Evolutionary conservation across 441 rosid species (phyloP).

Genomic region (Syzygium syzygioides): DNA sequence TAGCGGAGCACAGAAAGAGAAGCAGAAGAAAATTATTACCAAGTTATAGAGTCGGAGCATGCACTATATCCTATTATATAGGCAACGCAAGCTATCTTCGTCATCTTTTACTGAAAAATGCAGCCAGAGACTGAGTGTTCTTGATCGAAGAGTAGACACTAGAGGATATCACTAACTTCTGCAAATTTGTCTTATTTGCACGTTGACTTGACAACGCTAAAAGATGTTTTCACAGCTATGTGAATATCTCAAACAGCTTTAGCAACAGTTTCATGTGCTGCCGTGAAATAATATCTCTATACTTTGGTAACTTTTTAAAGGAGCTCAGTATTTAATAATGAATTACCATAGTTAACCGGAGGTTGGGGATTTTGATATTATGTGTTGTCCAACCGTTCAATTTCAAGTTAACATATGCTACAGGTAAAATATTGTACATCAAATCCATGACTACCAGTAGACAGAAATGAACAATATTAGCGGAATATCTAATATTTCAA

Average conservation of each 20-base stretch:
- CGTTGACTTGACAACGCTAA: not conserved
- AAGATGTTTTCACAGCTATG: not conserved
- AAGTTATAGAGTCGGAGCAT: not conserved
- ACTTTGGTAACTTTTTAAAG: not conserved
- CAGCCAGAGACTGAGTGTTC: not conserved
- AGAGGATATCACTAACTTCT: not conserved
- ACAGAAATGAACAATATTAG: not conserved
- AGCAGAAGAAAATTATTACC: no score
- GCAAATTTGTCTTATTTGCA: not conserved
- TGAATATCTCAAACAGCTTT: rapidly evolving
- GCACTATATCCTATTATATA: not conserved
- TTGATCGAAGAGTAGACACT: not conserved
- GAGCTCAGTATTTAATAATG: not conserved
- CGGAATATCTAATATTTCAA: not conserved
- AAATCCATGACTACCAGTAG: not conserved
- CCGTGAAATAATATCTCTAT: not conserved
- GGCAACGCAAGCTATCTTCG: not conserved
- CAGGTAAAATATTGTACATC: not conserved
- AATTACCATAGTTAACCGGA: not conserved
- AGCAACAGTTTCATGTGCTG: not conserved
- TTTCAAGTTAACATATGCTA: not conserved
- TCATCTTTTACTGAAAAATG: not conserved
- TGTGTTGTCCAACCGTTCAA: not conserved
- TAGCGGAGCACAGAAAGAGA: not conserved
- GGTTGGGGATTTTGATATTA: not conserved